phyloP scores from a whole-genome alignment of 495 filamentous ascomycete genomes.

The Penicillium bialowiezense region DNA sequence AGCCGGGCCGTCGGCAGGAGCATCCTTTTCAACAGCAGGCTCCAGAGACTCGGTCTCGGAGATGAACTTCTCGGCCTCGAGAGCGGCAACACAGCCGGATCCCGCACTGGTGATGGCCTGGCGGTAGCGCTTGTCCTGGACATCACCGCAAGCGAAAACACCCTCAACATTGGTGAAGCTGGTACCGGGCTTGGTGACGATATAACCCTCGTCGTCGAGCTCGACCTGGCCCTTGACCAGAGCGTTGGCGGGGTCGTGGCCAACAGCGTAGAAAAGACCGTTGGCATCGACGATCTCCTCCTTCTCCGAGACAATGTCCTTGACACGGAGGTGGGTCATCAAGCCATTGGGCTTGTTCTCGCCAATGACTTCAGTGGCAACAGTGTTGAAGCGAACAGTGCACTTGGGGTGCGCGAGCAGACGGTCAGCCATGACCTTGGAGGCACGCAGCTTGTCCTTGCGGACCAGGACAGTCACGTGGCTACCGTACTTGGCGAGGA shows the following conservation, averaged over 20 bases:
- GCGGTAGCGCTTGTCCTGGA: conserved; percentile 97
- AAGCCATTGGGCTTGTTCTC: conserved; percentile 69
- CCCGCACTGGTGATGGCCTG: conserved; percentile 99
- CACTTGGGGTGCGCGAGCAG: conserved; percentile 82
- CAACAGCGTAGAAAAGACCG: conserved; percentile 96
- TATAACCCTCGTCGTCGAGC: conserved; percentile 83
- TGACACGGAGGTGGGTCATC: conserved; percentile 80
- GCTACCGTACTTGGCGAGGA: conserved; percentile 95
- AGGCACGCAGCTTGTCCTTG: conserved; percentile 78
- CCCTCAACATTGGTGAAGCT: conserved; percentile 85
- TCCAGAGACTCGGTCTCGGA: conserved; percentile 64
- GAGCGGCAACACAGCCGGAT: conserved; percentile 88
- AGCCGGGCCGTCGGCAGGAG: conserved; percentile 37
- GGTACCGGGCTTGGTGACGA: conserved; percentile 84
- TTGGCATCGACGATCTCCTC: conserved; percentile 81
- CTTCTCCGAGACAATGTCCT: conserved; percentile 73
- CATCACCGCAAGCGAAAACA: conserved; percentile 95
- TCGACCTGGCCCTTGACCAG: conserved; percentile 86
- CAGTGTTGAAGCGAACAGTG: conserved; percentile 79
- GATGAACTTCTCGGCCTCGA: conserved; percentile 92
- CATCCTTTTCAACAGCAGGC: conserved; percentile 33
- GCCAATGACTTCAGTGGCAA: conserved; percentile 77
- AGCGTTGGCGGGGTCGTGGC: conserved; percentile 88
- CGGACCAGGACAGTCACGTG: conserved; percentile 93
- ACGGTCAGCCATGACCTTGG: conserved; percentile 87